Conservation (phyloP, 257 asterid species). For the Solanum commersonii region DNA sequence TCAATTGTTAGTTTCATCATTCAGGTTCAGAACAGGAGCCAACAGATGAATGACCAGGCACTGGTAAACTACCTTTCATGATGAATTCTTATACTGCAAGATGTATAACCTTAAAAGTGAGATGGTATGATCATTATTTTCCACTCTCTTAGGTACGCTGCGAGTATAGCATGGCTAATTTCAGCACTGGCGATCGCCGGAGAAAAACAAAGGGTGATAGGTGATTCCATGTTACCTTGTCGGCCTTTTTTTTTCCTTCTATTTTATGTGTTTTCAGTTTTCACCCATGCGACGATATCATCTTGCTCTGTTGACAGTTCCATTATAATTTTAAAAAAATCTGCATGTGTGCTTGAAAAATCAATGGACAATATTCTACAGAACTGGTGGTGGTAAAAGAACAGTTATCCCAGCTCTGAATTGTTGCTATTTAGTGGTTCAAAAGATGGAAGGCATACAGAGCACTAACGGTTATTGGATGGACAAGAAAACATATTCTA, state of each 20-base stretch:
- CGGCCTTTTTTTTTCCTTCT: background rate
- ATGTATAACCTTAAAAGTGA: background rate
- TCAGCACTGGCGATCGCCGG: slow-evolving; percentile 94
- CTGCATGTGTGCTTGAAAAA: background rate
- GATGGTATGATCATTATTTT: background rate
- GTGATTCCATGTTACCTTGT: slow-evolving; percentile 14
- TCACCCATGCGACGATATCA: background rate
- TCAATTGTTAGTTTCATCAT: slow-evolving; percentile 3
- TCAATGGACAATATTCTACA: background rate
- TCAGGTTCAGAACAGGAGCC: slow-evolving; percentile 85
- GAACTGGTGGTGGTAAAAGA: background rate
- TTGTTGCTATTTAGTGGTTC: background rate
- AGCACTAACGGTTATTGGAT: background rate
- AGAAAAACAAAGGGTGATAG: slow-evolving; percentile 94
- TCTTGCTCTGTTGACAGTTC: background rate
- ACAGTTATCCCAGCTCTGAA: background rate
- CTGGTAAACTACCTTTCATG: slow-evolving; percentile 47
- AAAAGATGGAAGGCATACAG: background rate
- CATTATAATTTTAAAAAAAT: background rate
- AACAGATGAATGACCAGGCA: slow-evolving; percentile 68
- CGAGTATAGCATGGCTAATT: slow-evolving; percentile 98
- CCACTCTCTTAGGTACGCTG: slow-evolving; percentile 55
- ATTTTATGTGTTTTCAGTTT: background rate
- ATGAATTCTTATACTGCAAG: background rate
- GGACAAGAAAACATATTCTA: background rate